Evolutionary conservation across 106 monocot genomes (phyloP), one percentile per base, ranked within the genome.

Genomic region (Iris macrosiphon): DNA sequence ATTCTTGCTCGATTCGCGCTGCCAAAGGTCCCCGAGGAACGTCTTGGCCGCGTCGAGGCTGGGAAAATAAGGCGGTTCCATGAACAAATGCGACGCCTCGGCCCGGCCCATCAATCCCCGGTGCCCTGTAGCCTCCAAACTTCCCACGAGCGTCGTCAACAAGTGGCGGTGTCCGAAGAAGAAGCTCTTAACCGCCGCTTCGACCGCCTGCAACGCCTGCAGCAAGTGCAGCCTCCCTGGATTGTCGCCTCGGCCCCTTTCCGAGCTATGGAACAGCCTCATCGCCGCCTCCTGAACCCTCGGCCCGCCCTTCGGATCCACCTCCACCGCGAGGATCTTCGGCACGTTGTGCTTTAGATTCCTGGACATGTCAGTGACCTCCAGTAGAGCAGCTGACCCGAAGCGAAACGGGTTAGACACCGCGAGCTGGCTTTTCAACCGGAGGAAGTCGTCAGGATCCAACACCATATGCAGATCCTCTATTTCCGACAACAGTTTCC

Each of bases 31-130:
- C 4, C 86, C 92, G 24, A 92, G 47, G 63, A 92, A 92, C 2
- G 92, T 79, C 76, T 86, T 92, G 5, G 92, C 92, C 14, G 86
- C 86, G 29, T 92, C 92, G 56, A 92, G 31, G 61, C 92, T 92
- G 0, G 92, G 92, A 65, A 76, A 86, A 29, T 92, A 92, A 0
- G 92, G 73, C 42, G 92, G 92, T 35, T 45, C 45, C 45, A 45
- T 45, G 19, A 45, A 45, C 77, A 85, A 56, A 55, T 72, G 77
- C 26, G 71, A 45, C 60, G 69, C 45, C 17, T 64, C 73, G 26
- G 66, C 24, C 20, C 72, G 46, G 38, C 31, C 6, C 12, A 28
- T 56, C 56, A 60, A 16, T 0, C 39, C 64, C 21, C 55, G 43
- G 49, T 66, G 69, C 0, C 68, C 58, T 32, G 49, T 40, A 7